A percentile compares a stretch with the other conserved stretches of the same genome.
Conservation (phyloP, 2,329 filamentous ascomycete species). For the Myrmaecium sp. region DNA sequence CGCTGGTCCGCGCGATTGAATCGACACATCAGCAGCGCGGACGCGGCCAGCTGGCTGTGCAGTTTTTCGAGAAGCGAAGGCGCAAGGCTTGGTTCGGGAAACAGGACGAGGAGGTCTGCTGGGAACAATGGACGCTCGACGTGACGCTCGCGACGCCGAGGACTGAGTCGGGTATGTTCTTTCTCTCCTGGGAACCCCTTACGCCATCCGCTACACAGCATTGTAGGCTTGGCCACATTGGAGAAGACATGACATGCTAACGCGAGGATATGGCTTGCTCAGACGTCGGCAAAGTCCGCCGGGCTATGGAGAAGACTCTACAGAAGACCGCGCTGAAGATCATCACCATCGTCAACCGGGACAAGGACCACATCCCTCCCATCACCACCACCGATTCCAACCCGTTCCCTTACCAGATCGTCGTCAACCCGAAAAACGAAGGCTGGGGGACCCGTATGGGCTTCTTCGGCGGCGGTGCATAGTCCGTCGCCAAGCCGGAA, state of each 20-base stretch:
- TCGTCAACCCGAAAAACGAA: conserved; percentile 67
- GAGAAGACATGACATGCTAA: conserved; percentile 1
- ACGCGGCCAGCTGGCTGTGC: conserved; percentile 63
- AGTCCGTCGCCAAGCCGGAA: conserved; percentile 5
- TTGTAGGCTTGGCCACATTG: no score
- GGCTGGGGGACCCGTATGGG: conserved; percentile 68
- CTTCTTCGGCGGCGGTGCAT: conserved; percentile 52
- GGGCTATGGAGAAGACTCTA: conserved; percentile 79
- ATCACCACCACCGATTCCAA: conserved; percentile 86
- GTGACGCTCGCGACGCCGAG: conserved; percentile 82
- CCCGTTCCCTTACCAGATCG: conserved; percentile 88
- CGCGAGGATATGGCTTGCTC: conserved; percentile 1
- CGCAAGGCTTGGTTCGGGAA: conserved; percentile 55
- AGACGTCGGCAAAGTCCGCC: conserved; percentile 79
- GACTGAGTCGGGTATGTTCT: conserved; percentile 61
- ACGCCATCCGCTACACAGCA: no score
- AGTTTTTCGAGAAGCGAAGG: conserved; percentile 88
- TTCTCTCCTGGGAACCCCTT: no score
- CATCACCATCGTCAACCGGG: conserved; percentile 65
- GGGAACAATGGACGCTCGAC: conserved; percentile 91
- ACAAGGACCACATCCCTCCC: conserved; percentile 92
- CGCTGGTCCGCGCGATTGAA: conserved; percentile 62
- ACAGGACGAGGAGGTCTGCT: conserved; percentile 84
- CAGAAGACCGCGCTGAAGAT: conserved; percentile 81
- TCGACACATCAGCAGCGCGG: conserved; percentile 38